A percentile compares a stretch with the other conserved stretches of the same genome.
These are phyloP conservation scores for Linaria vulgaris DNA, from an alignment of 257 asterid species.

Conservation along the genomic window DNA sequence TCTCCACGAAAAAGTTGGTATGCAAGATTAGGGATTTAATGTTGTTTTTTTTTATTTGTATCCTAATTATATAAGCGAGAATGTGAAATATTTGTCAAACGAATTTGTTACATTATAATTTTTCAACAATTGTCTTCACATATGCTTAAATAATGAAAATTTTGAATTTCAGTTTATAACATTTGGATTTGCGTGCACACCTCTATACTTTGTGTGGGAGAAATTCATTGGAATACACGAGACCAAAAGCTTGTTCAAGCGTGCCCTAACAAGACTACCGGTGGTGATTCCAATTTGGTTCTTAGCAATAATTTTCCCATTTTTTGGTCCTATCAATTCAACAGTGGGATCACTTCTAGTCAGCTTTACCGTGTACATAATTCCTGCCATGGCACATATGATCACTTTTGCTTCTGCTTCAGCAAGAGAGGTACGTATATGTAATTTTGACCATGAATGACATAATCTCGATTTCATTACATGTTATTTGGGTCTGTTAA, in stretches of 20 bases:
- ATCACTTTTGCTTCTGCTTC: constrained; percentile 76
- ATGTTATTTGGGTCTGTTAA: too few relatives aligned
- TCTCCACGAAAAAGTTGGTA: too few relatives aligned
- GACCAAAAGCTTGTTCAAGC: constrained; percentile 66
- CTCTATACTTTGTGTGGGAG: constrained; percentile 84
- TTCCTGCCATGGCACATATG: constrained; percentile 89
- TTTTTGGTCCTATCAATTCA: constrained; percentile 83
- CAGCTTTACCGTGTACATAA: constrained; percentile 88
- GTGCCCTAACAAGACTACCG: constrained; percentile 69
- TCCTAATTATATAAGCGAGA: too few relatives aligned
- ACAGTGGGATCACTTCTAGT: constrained; percentile 87
- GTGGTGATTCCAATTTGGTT: constrained; percentile 88
- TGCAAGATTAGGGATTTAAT: too few relatives aligned
- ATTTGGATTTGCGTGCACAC: constrained; percentile 88
- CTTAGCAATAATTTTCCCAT: constrained; percentile 74
- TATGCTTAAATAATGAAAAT: too few relatives aligned
- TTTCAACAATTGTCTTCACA: neutral
- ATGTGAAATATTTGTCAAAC: too few relatives aligned
- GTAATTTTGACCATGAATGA: neutral
- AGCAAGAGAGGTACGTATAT: constrained; percentile 65
- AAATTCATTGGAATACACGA: constrained; percentile 71
- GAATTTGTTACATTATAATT: neutral
- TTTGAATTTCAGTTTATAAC: constrained; percentile 61
- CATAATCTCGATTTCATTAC: too few relatives aligned
- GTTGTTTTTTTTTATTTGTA: too few relatives aligned